phyloP scores from a whole-genome alignment of 148 eudicot species.

The Nepenthes mirabilis region DNA sequence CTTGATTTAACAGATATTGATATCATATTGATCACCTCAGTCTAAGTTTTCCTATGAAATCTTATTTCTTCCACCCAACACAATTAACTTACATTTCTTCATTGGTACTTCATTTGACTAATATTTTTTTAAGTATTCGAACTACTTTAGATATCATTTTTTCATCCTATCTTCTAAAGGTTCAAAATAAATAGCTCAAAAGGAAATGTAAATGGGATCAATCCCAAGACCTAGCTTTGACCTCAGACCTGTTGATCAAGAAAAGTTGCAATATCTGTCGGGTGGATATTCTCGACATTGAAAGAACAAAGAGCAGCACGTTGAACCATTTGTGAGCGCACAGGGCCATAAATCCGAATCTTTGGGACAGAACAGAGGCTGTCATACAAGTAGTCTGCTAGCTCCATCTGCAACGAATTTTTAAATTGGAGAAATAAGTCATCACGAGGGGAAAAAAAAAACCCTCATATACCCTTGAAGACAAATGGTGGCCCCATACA shows the following conservation, averaged over 20 bases:
- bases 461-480: too few species aligned
- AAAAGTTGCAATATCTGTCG: slow-evolving; percentile 78
- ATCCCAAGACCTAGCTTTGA: neutral
- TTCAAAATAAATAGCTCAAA: too few species aligned
- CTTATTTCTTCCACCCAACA: too few species aligned
- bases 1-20: too few species aligned
- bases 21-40: too few species aligned
- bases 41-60: too few species aligned
- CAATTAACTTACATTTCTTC: too few species aligned
- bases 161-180: too few species aligned
- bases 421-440: neutral
- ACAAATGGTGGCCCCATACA: too few species aligned
- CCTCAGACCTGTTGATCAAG: slow-evolving; percentile 75
- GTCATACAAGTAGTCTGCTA: slow-evolving; percentile 59
- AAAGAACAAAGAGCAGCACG: slow-evolving; percentile 90
- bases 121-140: too few species aligned
- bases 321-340: slow-evolving; percentile 43
- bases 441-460: neutral
- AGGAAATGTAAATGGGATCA: neutral
- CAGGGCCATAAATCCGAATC: slow-evolving; percentile 75
- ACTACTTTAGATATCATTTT: too few species aligned
- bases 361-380: slow-evolving; percentile 46
- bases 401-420: slow-evolving; percentile 39
- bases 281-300: slow-evolving; percentile 67
- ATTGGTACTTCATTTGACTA: too few species aligned